phyloP scores from a whole-genome alignment of 163 green algal genomes.

The Scenedesmus sp. region DNA sequence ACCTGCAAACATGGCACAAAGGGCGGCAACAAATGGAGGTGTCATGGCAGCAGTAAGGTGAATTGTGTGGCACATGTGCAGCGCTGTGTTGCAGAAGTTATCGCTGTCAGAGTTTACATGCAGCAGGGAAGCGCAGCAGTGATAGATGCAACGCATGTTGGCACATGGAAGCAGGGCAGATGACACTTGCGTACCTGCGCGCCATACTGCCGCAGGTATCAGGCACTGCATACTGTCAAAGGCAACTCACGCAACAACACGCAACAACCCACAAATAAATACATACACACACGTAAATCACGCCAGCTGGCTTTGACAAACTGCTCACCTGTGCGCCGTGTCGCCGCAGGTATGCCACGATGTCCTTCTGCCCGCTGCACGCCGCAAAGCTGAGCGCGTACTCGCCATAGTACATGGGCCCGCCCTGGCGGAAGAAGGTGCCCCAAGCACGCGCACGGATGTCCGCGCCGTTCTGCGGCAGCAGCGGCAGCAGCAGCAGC shows the following conservation, averaged over 20 bases:
- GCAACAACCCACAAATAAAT: background rate
- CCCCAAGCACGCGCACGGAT: conserved; percentile 69
- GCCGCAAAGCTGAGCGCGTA: conserved; percentile 72
- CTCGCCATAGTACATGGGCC: conserved; percentile 70
- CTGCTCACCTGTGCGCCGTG: conserved; percentile 57
- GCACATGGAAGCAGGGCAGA: too few relatives aligned
- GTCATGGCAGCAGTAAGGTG: background rate
- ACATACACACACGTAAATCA: background rate
- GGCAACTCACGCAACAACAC: background rate
- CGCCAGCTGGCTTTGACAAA: too few relatives aligned
- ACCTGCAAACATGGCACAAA: background rate
- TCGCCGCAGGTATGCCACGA: conserved; percentile 68
- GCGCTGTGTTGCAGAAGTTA: conserved; percentile 14
- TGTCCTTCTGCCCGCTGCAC: conserved; percentile 71
- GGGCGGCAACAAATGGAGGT: background rate
- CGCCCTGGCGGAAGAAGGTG: conserved; percentile 65
- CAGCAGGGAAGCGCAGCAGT: too few relatives aligned
- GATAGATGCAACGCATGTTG: too few relatives aligned
- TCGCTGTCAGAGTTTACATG: background rate
- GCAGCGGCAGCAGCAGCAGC: background rate
- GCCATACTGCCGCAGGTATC: too few relatives aligned
- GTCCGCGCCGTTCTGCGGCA: conserved; percentile 67
- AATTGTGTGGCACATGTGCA: background rate
- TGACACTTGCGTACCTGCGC: too few relatives aligned
- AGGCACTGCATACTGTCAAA: too few relatives aligned